phyloP scores from a whole-genome alignment of 2,329 filamentous ascomycete genomes.

The Hypocrella siamensis region DNA sequence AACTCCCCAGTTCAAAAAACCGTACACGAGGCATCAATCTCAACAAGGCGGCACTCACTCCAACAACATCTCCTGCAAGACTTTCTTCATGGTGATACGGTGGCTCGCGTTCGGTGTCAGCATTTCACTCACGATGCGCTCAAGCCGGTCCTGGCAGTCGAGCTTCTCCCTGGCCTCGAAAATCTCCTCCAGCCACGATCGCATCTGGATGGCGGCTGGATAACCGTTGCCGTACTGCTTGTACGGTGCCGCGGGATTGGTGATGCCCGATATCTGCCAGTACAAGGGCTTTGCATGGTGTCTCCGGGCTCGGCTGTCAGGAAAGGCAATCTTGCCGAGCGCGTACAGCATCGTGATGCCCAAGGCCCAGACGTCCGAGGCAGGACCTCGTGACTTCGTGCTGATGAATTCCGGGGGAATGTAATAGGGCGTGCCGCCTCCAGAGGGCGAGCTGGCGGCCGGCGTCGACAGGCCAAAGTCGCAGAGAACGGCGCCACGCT shows the following conservation, averaged over 20 bases:
- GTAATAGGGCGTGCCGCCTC: constrained; percentile 45
- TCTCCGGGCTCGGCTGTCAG: constrained; percentile 32
- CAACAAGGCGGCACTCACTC: too few relatives aligned
- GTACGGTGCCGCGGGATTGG: constrained; percentile 19
- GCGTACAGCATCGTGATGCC: constrained; percentile 47
- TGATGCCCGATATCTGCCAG: constrained; percentile 42
- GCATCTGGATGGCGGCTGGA: constrained; percentile 35
- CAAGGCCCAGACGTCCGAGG: constrained; percentile 44
- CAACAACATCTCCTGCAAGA: constrained; percentile 25
- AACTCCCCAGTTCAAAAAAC: neutral
- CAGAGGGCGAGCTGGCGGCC: constrained; percentile 26
- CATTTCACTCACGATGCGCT: constrained; percentile 38
- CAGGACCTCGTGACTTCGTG: constrained; percentile 32
- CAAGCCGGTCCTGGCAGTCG: constrained; percentile 29
- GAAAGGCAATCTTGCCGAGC: constrained; percentile 37
- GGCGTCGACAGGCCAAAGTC: constrained; percentile 42
- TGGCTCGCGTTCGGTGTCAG: constrained; percentile 32
- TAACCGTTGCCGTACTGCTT: constrained; percentile 21
- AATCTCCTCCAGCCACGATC: constrained; percentile 38
- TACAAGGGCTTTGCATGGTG: constrained; percentile 34
- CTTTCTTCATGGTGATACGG: constrained; percentile 37
- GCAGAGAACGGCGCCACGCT: constrained; percentile 42
- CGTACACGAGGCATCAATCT: too few relatives aligned
- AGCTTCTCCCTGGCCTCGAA: constrained; percentile 30
- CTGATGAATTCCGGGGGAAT: constrained; percentile 46